phyloP scores from a whole-genome alignment of 2,329 filamentous ascomycete species.

The Botryosphaeria dothidea region DNA sequence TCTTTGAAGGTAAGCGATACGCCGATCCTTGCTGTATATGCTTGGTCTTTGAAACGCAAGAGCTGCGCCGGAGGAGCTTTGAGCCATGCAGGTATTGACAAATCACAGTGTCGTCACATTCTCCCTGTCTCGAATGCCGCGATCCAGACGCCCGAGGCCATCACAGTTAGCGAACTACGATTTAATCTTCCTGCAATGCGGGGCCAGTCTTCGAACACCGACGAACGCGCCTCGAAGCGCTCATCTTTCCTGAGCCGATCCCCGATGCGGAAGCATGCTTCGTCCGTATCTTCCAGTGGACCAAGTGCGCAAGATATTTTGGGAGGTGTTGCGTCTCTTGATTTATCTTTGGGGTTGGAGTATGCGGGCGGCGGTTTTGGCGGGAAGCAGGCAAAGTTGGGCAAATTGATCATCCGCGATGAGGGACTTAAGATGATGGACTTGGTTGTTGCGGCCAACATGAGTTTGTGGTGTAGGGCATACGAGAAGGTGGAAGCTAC shows the following conservation, averaged over 20 bases:
- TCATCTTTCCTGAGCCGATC: slow-evolving; percentile 37
- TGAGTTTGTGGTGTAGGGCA: slow-evolving; percentile 90
- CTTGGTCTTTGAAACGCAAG: too few species aligned
- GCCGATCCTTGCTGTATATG: background rate
- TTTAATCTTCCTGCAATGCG: slow-evolving; percentile 70
- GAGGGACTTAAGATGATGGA: slow-evolving; percentile 96
- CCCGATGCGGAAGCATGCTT: slow-evolving; percentile 32
- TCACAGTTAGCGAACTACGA: slow-evolving; percentile 76
- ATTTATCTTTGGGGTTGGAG: slow-evolving; percentile 77
- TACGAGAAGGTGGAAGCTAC: slow-evolving; percentile 60
- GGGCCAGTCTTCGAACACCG: slow-evolving; percentile 32
- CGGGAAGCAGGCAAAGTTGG: slow-evolving; percentile 86
- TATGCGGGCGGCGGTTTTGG: slow-evolving; percentile 81
- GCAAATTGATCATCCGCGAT: slow-evolving; percentile 85
- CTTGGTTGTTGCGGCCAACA: slow-evolving; percentile 83
- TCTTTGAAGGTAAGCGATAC: slow-evolving; percentile 56
- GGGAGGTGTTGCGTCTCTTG: slow-evolving; percentile 49
- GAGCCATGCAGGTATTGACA: slow-evolving; percentile 22
- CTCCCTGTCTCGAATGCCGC: slow-evolving; percentile 51
- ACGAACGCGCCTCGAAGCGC: slow-evolving; percentile 31
- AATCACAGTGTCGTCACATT: slow-evolving; percentile 65
- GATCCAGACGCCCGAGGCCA: slow-evolving; percentile 31
- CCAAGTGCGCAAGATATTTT: slow-evolving; percentile 10
- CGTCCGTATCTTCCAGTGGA: slow-evolving; percentile 24
- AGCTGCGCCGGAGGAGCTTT: too few species aligned